Percentiles rank a stretch among this genome's conserved stretches.
These are phyloP conservation scores for Morella rubra DNA, from an alignment of 306 rosid species.

Conservation along the genomic window DNA sequence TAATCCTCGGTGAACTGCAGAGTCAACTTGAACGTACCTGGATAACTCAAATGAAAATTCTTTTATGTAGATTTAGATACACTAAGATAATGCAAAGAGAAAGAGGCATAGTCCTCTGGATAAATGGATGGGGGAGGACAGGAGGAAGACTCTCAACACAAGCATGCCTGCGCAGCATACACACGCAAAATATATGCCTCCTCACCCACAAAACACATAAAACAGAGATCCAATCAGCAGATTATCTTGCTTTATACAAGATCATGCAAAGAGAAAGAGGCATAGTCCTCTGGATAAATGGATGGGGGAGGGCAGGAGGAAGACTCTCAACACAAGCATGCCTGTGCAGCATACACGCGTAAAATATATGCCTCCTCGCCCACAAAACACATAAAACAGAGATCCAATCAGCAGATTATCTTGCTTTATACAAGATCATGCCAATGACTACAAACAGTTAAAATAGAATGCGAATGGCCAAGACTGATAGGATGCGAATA, in stretches of 20 bases:
- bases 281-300: neutral
- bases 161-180: neutral
- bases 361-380: neutral
- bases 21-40: slow-evolving; percentile 89
- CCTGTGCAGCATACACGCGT: neutral
- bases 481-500: neutral
- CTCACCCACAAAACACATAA: neutral
- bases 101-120: neutral
- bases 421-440: neutral
- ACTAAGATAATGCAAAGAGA: slow-evolving; percentile 19
- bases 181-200: neutral
- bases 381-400: neutral
- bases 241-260: neutral
- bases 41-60: slow-evolving; percentile 31
- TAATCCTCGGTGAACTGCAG: slow-evolving; percentile 88
- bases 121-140: neutral
- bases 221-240: neutral
- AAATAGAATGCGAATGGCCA: neutral
- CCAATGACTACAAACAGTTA: neutral
- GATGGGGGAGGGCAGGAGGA: neutral
- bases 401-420: neutral
- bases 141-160: neutral
- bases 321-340: neutral
- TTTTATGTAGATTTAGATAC: slow-evolving; percentile 23
- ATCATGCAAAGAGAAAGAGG: neutral